Evolutionary conservation across 495 filamentous ascomycete genomes (phyloP).

Genomic region (Cladorrhinum samala): DNA sequence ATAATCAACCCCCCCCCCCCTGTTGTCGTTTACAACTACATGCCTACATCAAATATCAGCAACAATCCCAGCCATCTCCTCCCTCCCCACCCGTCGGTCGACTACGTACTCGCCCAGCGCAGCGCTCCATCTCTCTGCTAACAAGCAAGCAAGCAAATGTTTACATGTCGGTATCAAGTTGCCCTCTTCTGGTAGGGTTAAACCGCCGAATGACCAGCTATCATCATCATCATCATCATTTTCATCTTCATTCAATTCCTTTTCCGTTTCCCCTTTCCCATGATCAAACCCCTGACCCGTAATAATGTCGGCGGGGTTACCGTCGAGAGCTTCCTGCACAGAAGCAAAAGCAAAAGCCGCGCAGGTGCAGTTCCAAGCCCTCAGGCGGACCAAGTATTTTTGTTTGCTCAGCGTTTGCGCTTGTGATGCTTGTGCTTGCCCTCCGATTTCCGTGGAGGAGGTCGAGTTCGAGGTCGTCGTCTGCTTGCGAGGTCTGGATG

Average conservation of each 20-base stretch:
- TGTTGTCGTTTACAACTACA: neutral
- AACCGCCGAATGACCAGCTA: slow-evolving; percentile 40
- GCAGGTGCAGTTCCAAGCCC: slow-evolving; percentile 88
- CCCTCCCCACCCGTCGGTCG: slow-evolving; percentile 47
- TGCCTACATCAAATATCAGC: slow-evolving; percentile 46
- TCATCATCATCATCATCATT: no score
- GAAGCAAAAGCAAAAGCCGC: slow-evolving; percentile 69
- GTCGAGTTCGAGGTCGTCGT: slow-evolving; percentile 13
- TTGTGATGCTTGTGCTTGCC: neutral
- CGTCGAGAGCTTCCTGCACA: slow-evolving; percentile 30
- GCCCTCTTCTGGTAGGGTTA: slow-evolving; percentile 28
- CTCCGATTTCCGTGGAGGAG: slow-evolving; percentile 19
- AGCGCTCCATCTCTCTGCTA: slow-evolving; percentile 59
- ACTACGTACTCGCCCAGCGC: slow-evolving; percentile 52
- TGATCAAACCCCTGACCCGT: neutral
- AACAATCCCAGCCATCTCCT: slow-evolving; percentile 73
- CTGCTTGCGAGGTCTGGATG: slow-evolving; percentile 6
- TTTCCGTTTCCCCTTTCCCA: neutral
- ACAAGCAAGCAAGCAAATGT: slow-evolving; percentile 77
- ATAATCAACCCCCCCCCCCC: no score
- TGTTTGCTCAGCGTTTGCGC: slow-evolving; percentile 1
- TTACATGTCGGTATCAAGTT: slow-evolving; percentile 66
- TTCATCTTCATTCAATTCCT: neutral
- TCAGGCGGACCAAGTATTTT: slow-evolving; percentile 62
- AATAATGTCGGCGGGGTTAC: neutral